Evolutionary conservation across 306 rosid species (phyloP), one percentile per base, ranked within the genome.

Genomic region (Delonix regia): DNA sequence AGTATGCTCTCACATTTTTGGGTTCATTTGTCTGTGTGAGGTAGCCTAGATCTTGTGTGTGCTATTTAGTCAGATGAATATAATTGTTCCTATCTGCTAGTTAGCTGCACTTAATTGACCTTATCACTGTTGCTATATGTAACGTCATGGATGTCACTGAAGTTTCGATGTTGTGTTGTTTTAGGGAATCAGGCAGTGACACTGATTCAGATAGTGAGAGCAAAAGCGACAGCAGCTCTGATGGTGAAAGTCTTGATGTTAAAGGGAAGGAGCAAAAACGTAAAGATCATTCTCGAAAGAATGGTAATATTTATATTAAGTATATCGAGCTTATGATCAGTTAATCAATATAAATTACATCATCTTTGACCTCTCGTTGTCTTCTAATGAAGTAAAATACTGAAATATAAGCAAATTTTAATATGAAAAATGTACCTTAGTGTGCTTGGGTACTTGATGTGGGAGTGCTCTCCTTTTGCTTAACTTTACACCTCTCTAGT

Each of bases 181-280:
- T 49, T 19, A 94, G 98, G 92, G 90, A 86, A 18, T 86, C 84
- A 2, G 88, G 55, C 47, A 83, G 89, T 81, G 45, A 57, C 49
- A 78, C 90, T 11, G 91, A 92, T 82, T 80, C 98, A 27, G 97
- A 86, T 25, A 85, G 86, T 70, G 96, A 88, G 73, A 86, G 82
- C 79, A 72, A 76, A 55, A 83, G 89, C 21, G 87, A 64, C 80
- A 79, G 74, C 65, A 76, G 77, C 78, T 82, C 90, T 66, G 91
- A 76, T 44, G 77, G 72, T 80, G 87, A 81, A 86, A 82, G 79
- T 60, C 71, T 71, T 67, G 89, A 73, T 79, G 73, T 49, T 59
- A 84, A 73, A 62, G 86, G 66, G 76, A 90, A 80, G 66, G 87
- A 78, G 61, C 79, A 38, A 28, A 90, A 85, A 77, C 81, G 59